Conservation (phyloP, 2,329 filamentous ascomycete genomes). For the Nemania sp. region DNA sequence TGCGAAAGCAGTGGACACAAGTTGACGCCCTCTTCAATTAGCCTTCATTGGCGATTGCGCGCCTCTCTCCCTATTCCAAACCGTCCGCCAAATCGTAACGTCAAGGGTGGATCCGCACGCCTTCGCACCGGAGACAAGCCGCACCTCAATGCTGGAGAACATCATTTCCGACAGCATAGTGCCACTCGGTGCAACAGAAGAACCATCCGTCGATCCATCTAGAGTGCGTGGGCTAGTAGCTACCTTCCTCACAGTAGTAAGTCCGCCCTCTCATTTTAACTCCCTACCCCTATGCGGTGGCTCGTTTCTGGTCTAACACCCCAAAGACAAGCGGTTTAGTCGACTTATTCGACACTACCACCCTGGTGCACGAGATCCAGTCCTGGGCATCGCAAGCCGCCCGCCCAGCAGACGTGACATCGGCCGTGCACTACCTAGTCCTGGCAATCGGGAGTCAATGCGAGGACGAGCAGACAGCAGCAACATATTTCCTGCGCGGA, state of each 20-base stretch:
- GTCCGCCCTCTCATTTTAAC: neutral
- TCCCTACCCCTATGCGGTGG: neutral
- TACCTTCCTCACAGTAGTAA: constrained; percentile 47
- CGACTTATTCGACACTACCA: constrained; percentile 60
- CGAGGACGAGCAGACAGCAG: constrained; percentile 56
- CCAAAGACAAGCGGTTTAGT: constrained; percentile 58
- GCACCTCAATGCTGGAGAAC: constrained; percentile 64
- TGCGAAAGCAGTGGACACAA: too few relatives aligned
- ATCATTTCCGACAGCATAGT: constrained; percentile 49
- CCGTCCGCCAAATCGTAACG: constrained; percentile 64
- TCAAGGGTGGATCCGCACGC: constrained; percentile 61
- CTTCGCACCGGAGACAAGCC: constrained; percentile 64
- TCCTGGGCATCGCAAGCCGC: constrained; percentile 56
- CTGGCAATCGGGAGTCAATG: constrained; percentile 63
- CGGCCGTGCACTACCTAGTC: constrained; percentile 62
- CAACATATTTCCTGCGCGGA: constrained; percentile 63
- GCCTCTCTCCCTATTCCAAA: constrained; percentile 67
- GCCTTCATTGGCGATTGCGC: constrained; percentile 69
- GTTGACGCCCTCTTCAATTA: constrained; percentile 21
- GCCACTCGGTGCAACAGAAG: constrained; percentile 29
- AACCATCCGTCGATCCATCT: constrained; percentile 41
- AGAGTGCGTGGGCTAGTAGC: constrained; percentile 39
- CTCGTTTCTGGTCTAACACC: constrained; percentile 7
- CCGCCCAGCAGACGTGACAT: constrained; percentile 54
- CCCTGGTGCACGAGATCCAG: constrained; percentile 56